These are phyloP conservation scores for Lachnellula occidentalis DNA, from an alignment of 2,329 filamentous ascomycete genomes.

Conservation along the genomic window DNA sequence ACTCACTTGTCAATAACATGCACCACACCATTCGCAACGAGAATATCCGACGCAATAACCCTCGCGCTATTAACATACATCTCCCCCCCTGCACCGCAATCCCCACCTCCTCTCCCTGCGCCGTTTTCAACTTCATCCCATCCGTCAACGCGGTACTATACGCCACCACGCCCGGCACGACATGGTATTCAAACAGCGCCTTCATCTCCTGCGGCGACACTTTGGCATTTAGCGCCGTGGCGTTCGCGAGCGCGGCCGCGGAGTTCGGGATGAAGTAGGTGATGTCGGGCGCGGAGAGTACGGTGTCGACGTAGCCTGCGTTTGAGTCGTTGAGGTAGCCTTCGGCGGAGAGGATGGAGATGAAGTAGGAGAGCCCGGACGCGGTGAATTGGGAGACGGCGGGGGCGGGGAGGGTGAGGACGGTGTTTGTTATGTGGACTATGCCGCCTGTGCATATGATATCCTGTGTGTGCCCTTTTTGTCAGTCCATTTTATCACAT, in stretches of 20 bases:
- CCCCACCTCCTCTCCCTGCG: constrained; percentile 44
- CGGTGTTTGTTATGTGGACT: constrained; percentile 47
- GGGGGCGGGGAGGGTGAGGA: constrained; percentile 40
- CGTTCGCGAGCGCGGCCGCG: constrained; percentile 12
- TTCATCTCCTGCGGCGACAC: constrained; percentile 38
- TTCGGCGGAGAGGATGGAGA: constrained; percentile 14
- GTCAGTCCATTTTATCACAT: not conserved
- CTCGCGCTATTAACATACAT: constrained; percentile 48
- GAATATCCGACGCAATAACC: constrained; percentile 43
- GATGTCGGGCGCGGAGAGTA: constrained; percentile 14
- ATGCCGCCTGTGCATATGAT: constrained; percentile 49
- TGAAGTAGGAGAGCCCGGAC: constrained; percentile 12
- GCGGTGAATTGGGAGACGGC: constrained; percentile 9
- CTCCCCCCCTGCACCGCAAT: constrained; percentile 38
- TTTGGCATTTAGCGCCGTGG: constrained; percentile 7
- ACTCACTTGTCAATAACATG: constrained; percentile 53
- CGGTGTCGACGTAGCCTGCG: constrained; percentile 9
- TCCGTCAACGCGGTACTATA: constrained; percentile 45
- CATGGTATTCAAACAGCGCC: constrained; percentile 57
- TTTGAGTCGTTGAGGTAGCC: constrained; percentile 9
- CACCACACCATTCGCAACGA: constrained; percentile 51
- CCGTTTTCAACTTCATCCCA: constrained; percentile 32
- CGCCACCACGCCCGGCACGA: constrained; percentile 48
- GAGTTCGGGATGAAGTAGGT: constrained; percentile 24
- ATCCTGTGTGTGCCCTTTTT: constrained; percentile 33